Evolutionary conservation across 176 grass and related monocot genomes (phyloP).

Genomic region (Typha latifolia): DNA sequence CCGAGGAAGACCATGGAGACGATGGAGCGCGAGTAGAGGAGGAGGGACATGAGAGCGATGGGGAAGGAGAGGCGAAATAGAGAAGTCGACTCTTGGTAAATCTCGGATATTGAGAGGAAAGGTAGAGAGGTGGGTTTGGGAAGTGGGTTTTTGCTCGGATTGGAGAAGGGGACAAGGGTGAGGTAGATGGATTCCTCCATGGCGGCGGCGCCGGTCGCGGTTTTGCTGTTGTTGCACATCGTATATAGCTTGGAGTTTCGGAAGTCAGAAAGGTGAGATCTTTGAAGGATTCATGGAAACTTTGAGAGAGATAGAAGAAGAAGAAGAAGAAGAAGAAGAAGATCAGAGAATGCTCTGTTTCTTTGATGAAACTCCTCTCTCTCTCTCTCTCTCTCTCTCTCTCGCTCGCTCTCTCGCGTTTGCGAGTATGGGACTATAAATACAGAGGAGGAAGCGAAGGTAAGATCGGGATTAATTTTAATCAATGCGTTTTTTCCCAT

Average conservation of each 20-base stretch:
- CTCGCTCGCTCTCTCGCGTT: neutral
- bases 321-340: neutral
- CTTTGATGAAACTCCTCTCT: neutral
- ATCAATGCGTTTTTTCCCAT: too few relatives aligned
- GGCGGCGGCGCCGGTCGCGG: neutral
- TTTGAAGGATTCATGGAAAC: neutral
- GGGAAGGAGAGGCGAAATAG: constrained; percentile 68
- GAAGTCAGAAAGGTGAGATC: neutral
- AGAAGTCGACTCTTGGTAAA: constrained; percentile 38
- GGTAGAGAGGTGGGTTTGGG: neutral
- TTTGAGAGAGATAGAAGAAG: neutral
- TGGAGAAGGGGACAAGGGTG: constrained; percentile 18
- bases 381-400: neutral
- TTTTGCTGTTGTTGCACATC: constrained; percentile 20
- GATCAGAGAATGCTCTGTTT: neutral
- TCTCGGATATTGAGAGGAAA: constrained; percentile 9
- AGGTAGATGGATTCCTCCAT: constrained; percentile 34
- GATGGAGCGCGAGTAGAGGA: constrained; percentile 70
- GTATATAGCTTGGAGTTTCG: neutral
- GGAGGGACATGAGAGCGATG: constrained; percentile 69
- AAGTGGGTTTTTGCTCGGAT: neutral
- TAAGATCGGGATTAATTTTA: too few relatives aligned
- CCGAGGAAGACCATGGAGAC: constrained; percentile 92
- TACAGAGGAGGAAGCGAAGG: too few relatives aligned
- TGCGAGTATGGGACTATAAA: neutral